Evolutionary conservation across 2,329 filamentous ascomycete genomes (phyloP).

Genomic region (Albophoma yamanashiensis): DNA sequence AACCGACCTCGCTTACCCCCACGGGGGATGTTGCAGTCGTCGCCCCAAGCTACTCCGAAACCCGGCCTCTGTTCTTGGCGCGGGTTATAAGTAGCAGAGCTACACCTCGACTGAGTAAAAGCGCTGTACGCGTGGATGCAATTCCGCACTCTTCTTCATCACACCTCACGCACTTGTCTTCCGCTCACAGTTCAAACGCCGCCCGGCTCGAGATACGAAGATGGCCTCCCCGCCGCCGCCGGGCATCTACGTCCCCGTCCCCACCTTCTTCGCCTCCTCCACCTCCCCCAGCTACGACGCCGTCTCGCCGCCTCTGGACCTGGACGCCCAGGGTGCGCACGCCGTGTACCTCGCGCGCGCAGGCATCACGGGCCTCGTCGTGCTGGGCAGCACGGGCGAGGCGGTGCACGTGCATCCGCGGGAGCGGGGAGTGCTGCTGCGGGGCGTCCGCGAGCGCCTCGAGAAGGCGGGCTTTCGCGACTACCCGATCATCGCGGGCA

Average conservation of each 20-base stretch:
- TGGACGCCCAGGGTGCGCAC: slow-evolving; percentile 47
- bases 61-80: slow-evolving; percentile 1
- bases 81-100: neutral
- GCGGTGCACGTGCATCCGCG: slow-evolving; percentile 48
- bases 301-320: slow-evolving; percentile 41
- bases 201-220: neutral
- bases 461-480: slow-evolving; percentile 43
- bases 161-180: neutral
- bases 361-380: slow-evolving; percentile 50
- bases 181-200: neutral
- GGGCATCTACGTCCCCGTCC: slow-evolving; percentile 49
- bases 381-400: slow-evolving; percentile 55
- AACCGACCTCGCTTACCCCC: neutral
- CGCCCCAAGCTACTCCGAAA: slow-evolving; percentile 3
- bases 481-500: slow-evolving; percentile 52
- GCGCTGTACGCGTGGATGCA: neutral
- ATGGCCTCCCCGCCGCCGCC: slow-evolving; percentile 32
- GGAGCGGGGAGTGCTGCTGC: slow-evolving; percentile 45
- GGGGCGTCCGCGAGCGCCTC: slow-evolving; percentile 43
- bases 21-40: neutral
- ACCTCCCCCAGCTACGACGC: slow-evolving; percentile 29
- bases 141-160: neutral
- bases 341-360: slow-evolving; percentile 47
- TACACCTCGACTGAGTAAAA: neutral
- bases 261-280: slow-evolving; percentile 49